phyloP scores from a whole-genome alignment of 352 stramenopile genomes.

The Globisporangium megalacanthum region DNA sequence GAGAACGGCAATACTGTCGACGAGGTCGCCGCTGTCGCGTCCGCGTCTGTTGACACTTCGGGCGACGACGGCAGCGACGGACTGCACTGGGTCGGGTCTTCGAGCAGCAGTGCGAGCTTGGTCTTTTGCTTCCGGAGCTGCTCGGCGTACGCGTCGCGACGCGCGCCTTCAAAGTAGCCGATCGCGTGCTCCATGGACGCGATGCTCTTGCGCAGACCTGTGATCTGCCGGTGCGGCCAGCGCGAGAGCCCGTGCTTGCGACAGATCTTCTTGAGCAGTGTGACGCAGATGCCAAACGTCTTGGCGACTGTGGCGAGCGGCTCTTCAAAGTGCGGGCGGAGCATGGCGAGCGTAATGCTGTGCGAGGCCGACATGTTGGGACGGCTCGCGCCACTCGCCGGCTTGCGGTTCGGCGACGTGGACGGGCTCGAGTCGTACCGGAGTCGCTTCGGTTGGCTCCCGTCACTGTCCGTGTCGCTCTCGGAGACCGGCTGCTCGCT shows the following conservation, averaged over 20 bases:
- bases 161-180: conserved; percentile 63
- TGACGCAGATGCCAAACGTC: conserved; percentile 78
- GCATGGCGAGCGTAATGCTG: conserved; percentile 77
- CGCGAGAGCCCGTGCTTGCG: conserved; percentile 69
- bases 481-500: background rate
- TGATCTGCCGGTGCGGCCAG: conserved; percentile 85
- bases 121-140: conserved; percentile 71
- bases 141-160: conserved; percentile 62
- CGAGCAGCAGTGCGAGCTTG: conserved; percentile 60
- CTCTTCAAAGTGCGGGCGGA: conserved; percentile 82
- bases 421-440: conserved; percentile 1
- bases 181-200: conserved; percentile 82
- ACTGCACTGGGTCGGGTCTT: conserved; percentile 56
- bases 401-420: conserved; percentile 17
- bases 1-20: background rate
- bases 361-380: conserved; percentile 71
- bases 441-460: conserved; percentile 8
- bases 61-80: conserved; percentile 11
- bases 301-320: conserved; percentile 72
- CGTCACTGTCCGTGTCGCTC: conserved; percentile 6
- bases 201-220: conserved; percentile 82
- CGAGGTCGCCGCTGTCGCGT: conserved; percentile 4
- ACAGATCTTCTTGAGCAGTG: conserved; percentile 85
- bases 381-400: conserved; percentile 5
- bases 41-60: background rate